Evolutionary conservation across 306 rosid genomes (phyloP).

Genomic region (Dryas alaskensis): DNA sequence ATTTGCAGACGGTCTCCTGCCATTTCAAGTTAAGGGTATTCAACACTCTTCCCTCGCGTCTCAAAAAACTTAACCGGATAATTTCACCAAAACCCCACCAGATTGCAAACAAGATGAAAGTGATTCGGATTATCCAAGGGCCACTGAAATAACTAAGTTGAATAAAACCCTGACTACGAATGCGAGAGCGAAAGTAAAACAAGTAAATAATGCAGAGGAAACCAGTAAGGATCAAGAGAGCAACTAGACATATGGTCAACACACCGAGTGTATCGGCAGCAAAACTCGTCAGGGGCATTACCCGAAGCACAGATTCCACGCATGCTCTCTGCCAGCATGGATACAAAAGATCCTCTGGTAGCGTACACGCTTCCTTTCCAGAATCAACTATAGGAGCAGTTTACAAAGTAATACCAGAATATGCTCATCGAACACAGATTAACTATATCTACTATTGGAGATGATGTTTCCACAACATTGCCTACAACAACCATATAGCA

Average conservation of each 20-base stretch:
- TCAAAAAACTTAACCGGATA: conserved; percentile 63
- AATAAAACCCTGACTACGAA: conserved; percentile 54
- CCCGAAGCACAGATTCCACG: conserved; percentile 98
- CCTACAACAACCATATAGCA: conserved; percentile 25
- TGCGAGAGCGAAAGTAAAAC: conserved; percentile 78
- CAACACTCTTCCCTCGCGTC: conserved; percentile 42
- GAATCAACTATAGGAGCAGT: conserved; percentile 27
- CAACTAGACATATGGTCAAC: conserved; percentile 89
- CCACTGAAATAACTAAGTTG: conserved; percentile 91
- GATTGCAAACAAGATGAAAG: conserved; percentile 69
- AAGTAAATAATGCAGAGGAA: conserved; percentile 76
- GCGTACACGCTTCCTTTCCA: conserved; percentile 42
- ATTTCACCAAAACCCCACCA: conserved; percentile 98
- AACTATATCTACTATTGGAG: conserved; percentile 20
- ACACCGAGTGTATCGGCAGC: conserved; percentile 99
- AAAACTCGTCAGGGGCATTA: conserved; percentile 98
- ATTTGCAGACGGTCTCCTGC: conserved; percentile 87
- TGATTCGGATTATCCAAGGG: conserved; percentile 90
- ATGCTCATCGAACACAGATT: conserved; percentile 35
- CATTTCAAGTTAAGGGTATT: conserved; percentile 57
- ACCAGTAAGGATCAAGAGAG: conserved; percentile 78
- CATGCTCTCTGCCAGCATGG: conserved; percentile 99
- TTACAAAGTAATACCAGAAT: conserved; percentile 30
- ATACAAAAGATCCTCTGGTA: conserved; percentile 62
- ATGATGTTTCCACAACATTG: conserved; percentile 21